Evolutionary conservation across 495 filamentous ascomycete species (phyloP).

Genomic region (Margaritispora aquatica): DNA sequence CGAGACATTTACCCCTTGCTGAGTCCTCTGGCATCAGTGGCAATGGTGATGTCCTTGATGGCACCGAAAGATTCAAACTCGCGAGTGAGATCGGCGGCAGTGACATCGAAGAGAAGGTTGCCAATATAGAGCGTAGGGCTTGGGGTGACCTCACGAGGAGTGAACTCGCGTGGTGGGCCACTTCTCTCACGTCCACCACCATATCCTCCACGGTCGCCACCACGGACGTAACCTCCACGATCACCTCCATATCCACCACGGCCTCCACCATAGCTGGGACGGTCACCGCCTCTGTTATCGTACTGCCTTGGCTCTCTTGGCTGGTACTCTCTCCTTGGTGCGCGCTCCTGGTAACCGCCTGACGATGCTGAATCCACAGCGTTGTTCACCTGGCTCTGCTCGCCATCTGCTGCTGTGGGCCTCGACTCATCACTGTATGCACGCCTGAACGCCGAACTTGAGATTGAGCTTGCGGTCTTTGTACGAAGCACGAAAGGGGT

Average conservation of each 20-base stretch:
- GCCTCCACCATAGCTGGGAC: background rate
- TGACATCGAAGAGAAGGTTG: conserved; percentile 83
- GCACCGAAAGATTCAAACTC: conserved; percentile 62
- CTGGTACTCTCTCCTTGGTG: background rate
- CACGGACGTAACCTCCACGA: background rate
- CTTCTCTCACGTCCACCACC: background rate
- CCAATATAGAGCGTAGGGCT: conserved; percentile 61
- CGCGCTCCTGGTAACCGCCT: background rate
- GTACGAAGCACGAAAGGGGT: conserved; percentile 24
- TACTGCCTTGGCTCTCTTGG: background rate
- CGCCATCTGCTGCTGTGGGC: conserved; percentile 22
- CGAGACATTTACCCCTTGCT: conserved; percentile 94
- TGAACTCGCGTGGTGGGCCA: background rate
- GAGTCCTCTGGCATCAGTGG: conserved; percentile 64
- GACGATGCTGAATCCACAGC: conserved; percentile 8
- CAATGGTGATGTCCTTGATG: conserved; percentile 48
- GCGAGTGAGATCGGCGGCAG: conserved; percentile 59
- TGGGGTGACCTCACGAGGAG: conserved; percentile 3
- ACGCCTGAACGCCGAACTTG: conserved; percentile 32
- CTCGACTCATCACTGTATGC: conserved; percentile 34
- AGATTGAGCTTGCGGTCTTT: conserved; percentile 21
- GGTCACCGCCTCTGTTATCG: background rate
- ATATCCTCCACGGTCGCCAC: conserved; percentile 7
- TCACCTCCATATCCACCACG: background rate
- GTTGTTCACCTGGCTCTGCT: conserved; percentile 11